These are phyloP conservation scores for Boletus insuetus DNA, from an alignment of 768 basidiomycete genomes.

Conservation along the genomic window DNA sequence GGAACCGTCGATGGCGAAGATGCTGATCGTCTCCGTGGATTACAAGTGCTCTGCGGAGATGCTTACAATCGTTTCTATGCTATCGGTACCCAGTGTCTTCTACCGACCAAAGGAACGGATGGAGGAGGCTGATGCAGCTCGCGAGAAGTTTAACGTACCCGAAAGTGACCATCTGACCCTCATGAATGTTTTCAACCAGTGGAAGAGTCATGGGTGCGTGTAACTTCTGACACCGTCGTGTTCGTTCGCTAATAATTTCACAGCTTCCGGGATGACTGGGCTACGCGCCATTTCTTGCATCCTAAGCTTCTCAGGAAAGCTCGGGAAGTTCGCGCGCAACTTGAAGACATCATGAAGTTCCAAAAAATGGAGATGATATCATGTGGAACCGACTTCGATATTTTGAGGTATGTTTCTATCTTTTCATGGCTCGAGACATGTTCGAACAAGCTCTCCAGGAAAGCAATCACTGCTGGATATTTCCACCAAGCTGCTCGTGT, in stretches of 20 bases:
- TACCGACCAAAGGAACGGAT: conserved; percentile 96
- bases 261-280: conserved; percentile 94
- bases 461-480: conserved; percentile 96
- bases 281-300: conserved; percentile 91
- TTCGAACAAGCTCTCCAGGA: conserved; percentile 44
- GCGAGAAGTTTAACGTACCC: conserved; percentile 98
- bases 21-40: conserved; percentile 89
- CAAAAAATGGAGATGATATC: conserved; percentile 95
- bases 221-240: neutral
- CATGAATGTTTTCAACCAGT: conserved; percentile 95
- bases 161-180: conserved; percentile 97
- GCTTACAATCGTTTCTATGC: conserved; percentile 98
- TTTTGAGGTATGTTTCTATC: conserved; percentile 55
- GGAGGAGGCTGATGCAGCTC: conserved; percentile 95
- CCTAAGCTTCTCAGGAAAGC: conserved; percentile 94
- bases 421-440: neutral
- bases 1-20: conserved; percentile 99
- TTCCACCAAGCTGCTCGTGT: conserved; percentile 98
- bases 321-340: conserved; percentile 89
- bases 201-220: conserved; percentile 91
- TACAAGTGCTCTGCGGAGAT: conserved; percentile 93
- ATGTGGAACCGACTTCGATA: conserved; percentile 92
- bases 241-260: conserved; percentile 2
- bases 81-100: conserved; percentile 96
- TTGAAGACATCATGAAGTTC: conserved; percentile 99